phyloP scores from a whole-genome alignment of 106 monocot species.

The Iris macrosiphon region DNA sequence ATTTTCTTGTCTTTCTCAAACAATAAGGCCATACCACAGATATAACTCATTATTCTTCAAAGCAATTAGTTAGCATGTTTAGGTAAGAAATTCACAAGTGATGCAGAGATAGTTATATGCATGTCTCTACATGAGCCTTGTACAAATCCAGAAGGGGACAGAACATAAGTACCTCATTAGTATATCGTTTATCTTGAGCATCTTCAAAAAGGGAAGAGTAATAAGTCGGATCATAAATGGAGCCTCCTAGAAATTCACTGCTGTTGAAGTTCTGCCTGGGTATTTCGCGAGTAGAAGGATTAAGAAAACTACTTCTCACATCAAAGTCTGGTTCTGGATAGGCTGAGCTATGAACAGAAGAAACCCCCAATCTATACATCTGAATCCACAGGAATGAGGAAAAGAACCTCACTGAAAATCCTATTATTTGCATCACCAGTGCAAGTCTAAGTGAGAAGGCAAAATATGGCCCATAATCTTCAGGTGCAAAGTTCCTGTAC shows the following conservation, averaged over 20 bases:
- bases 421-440: constrained; percentile 51
- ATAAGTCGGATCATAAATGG: constrained; percentile 44
- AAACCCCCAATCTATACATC: constrained; percentile 47
- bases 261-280: constrained; percentile 22
- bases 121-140: no score
- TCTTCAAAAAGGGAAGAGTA: constrained; percentile 48
- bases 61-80: no score
- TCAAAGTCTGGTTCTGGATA: constrained; percentile 33
- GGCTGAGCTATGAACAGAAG: constrained; percentile 18
- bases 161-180: constrained; percentile 6
- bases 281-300: constrained; percentile 30
- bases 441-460: constrained; percentile 50
- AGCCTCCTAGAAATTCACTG: constrained; percentile 33
- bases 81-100: no score
- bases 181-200: constrained; percentile 19
- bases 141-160: background rate
- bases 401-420: constrained; percentile 51
- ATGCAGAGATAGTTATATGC: no score
- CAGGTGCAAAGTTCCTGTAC: constrained; percentile 32
- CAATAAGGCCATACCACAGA: no score
- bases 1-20: no score
- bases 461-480: constrained; percentile 24
- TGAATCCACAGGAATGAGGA: constrained; percentile 63
- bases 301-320: constrained; percentile 32
- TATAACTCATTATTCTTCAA: no score